Base-by-base conservation (phyloP, 2,329 filamentous ascomycete species). In the Diaporthe longicolla region DNA sequence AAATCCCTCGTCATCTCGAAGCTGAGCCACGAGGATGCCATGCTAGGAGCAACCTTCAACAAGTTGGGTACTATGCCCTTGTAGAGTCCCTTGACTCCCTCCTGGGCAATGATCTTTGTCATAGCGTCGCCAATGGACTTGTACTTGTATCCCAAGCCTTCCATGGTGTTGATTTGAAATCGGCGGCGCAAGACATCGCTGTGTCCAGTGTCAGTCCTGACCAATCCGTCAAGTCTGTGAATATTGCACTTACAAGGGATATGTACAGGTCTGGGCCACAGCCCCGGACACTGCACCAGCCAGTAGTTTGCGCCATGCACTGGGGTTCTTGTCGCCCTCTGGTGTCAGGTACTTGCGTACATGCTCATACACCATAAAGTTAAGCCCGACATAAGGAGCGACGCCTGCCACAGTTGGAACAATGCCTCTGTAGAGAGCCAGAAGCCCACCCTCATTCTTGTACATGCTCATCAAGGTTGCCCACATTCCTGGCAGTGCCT, bases 111-210 rank as follows among this genome's bases (percentile, higher is more conserved):
- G 79, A 99, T 99, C 68, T 94, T 91, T 69, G 87, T 90, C 76
- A 99, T 86, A 4, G 97, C 97, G 81, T 98, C 95, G 76, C 91
- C 88, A 57, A 99, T 93, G 9, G 92, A 93, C 80, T 94, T 95
- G 86, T 99, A 99, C 82, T 96, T 91, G 84, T 98, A 98, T 68
- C 97, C 97, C 92, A 99, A 96, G 69, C 97, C 97, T 63, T 94
- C 95, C 97, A 99, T 99, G 71, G 97, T 98, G 84, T 99, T 99
- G 85, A 99, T 97, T 82, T 99, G 97, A 83, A 99, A 99, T 68
- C 97, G 91, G 75, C 97, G 92, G 43, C 97, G 94, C 71, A 99
- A 88, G 3, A 99, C 96, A 81, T 98, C 95, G 82, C 94, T 97
- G 75, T 21, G 21, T 11, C 17, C 63, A 7, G 24, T 13, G 19